Evolutionary conservation across 2,329 filamentous ascomycete species (phyloP).

Genomic region (Piedraia hortae): DNA sequence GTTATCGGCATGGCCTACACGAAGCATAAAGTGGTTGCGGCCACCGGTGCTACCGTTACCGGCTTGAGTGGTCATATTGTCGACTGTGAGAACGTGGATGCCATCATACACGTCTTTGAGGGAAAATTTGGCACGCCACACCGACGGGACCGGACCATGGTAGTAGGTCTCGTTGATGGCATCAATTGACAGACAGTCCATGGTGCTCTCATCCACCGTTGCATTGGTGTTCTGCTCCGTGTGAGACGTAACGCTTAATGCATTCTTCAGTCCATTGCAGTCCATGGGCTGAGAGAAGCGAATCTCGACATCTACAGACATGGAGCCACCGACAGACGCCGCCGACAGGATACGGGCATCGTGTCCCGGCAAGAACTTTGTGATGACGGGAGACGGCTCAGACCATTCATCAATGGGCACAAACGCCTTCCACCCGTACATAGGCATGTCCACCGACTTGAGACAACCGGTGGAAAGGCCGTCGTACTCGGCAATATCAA

Average conservation of each 20-base stretch:
- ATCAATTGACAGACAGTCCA: slow-evolving; percentile 19
- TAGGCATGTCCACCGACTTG: slow-evolving; percentile 22
- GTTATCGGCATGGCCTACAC: slow-evolving; percentile 29
- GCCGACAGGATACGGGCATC: slow-evolving; percentile 28
- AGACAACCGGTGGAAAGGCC: slow-evolving; percentile 30
- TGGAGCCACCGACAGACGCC: slow-evolving; percentile 11
- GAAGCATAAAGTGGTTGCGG: slow-evolving; percentile 33
- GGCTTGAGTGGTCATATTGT: slow-evolving; percentile 22
- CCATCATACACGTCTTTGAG: slow-evolving; percentile 31
- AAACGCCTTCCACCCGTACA: slow-evolving; percentile 32
- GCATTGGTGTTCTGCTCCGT: slow-evolving; percentile 21
- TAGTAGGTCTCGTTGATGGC: slow-evolving; percentile 15
- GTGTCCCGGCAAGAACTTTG: slow-evolving; percentile 31
- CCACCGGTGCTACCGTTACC: slow-evolving; percentile 21
- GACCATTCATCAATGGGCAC: slow-evolving; percentile 26
- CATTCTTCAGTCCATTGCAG: slow-evolving; percentile 25
- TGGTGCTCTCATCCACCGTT: slow-evolving; percentile 17
- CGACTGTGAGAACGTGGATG: slow-evolving; percentile 29
- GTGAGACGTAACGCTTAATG: slow-evolving; percentile 25
- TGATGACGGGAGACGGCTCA: slow-evolving; percentile 28
- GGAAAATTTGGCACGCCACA: slow-evolving; percentile 26
- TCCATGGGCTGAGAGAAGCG: slow-evolving; percentile 34
- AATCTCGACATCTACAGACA: slow-evolving; percentile 22
- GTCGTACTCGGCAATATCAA: slow-evolving; percentile 23
- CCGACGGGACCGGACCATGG: slow-evolving; percentile 24